Conservation (phyloP, 2,329 filamentous ascomycete genomes). For the Ophiostoma piceae region DNA sequence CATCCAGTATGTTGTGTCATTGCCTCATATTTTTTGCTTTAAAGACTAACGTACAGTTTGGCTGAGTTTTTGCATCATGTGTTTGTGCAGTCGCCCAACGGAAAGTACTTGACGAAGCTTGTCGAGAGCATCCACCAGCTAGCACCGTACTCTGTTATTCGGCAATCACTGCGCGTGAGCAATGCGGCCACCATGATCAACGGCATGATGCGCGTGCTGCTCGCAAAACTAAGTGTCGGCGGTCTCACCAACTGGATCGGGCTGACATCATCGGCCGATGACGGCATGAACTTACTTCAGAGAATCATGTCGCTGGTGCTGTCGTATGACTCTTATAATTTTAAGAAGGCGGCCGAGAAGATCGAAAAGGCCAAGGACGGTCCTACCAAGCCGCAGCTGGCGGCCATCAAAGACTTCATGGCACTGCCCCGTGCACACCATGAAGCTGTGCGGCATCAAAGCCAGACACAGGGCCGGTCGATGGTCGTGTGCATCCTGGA, state of each 20-base stretch:
- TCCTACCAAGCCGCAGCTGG: slow-evolving; percentile 56
- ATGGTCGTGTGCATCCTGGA: slow-evolving; percentile 64
- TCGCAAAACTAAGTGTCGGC: slow-evolving; percentile 72
- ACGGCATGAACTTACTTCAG: slow-evolving; percentile 77
- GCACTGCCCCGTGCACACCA: slow-evolving; percentile 51
- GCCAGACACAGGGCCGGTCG: slow-evolving; percentile 46
- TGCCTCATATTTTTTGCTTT: not conserved
- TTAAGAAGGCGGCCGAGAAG: slow-evolving; percentile 59
- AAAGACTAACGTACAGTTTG: slow-evolving; percentile 43
- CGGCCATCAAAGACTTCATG: slow-evolving; percentile 56
- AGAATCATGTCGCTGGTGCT: slow-evolving; percentile 68
- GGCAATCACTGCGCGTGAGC: slow-evolving; percentile 67
- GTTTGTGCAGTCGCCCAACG: slow-evolving; percentile 67
- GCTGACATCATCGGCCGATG: slow-evolving; percentile 62
- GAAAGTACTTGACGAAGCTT: slow-evolving; percentile 66
- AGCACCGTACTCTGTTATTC: slow-evolving; percentile 65
- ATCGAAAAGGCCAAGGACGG: slow-evolving; percentile 58
- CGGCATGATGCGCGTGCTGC: slow-evolving; percentile 64
- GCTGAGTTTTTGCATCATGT: slow-evolving; percentile 70
- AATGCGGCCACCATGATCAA: slow-evolving; percentile 80
- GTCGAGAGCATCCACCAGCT: slow-evolving; percentile 65
- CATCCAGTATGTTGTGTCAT: slow-evolving; percentile 52
- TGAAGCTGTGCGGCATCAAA: slow-evolving; percentile 53
- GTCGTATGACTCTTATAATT: slow-evolving; percentile 66
- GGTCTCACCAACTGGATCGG: slow-evolving; percentile 76